Base-by-base conservation (phyloP, 2,329 filamentous ascomycete genomes). In the Calonectria crousiana region DNA sequence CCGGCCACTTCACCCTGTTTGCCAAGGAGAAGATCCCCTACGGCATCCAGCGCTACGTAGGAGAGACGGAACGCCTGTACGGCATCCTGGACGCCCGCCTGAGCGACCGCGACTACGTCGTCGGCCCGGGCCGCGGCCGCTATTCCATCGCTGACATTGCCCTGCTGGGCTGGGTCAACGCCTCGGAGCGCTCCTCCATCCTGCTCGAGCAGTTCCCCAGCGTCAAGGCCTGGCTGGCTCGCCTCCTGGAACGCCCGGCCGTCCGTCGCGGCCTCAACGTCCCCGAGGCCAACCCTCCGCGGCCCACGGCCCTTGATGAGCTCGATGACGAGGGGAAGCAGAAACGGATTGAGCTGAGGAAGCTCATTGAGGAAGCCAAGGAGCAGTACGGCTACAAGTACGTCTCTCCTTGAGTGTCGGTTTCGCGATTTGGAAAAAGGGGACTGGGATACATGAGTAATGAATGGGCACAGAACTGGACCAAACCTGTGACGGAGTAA, bases 51-150 rank as follows among this genome's bases (percentile, higher is more conserved):
- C 90, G 94, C 51, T 96, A 96, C 84, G 88, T 93, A 68, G 95
- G 94, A 80, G 95, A 96, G 87, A 91, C 92, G 1, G 89, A 93
- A 77, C 91, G 95, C 3, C 88, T 96, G 1, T 96, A 95, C 84
- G 90, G 92, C 30, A 88, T 96, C 26, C 88, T 96, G 1, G 90
- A 96, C 82, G 87, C 88, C 79, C 92, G 93, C 68, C 90, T 96
- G 18, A 79, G 78, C 18, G 80, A 83, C 30, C 85, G 89, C 4
- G 88, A 90, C 68, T 92, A 86, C 75, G 80, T 91, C 9, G 90
- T 88, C 4, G 93, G 93, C 4, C 82, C 87, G 1, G 88, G 84
- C 16, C 80, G 81, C 32, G 89, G 91, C 77, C 90, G 89, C 80
- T 92, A 88, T 83, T 91, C 89, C 78, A 92, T 93, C 71, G 94